Evolutionary conservation across 305 asterid species (phyloP).

Genomic region (Fraxinus baroniana): DNA sequence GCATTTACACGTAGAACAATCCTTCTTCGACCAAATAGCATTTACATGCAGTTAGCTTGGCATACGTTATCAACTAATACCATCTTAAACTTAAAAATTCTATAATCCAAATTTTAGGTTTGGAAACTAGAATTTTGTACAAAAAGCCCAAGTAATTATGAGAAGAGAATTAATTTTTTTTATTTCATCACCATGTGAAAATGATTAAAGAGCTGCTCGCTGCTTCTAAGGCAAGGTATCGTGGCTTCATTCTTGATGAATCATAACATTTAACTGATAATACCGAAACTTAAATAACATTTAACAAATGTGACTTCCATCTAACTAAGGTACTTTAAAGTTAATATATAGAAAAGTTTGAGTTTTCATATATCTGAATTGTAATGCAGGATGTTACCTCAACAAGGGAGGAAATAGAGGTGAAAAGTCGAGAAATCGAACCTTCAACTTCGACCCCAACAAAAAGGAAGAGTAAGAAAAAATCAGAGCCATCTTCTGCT

Average conservation of each 20-base stretch:
- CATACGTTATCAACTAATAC: not conserved
- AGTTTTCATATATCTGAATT: constrained; percentile 9
- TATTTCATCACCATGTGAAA: not conserved
- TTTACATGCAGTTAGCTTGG: not conserved
- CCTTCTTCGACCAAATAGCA: not conserved
- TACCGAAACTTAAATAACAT: not conserved
- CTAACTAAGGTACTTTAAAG: not conserved
- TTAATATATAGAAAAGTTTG: not conserved
- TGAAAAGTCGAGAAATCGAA: constrained; percentile 63
- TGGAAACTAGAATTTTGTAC: not conserved
- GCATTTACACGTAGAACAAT: not conserved
- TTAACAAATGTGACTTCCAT: not conserved
- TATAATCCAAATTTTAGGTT: not conserved
- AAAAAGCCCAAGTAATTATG: not conserved
- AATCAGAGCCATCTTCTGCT: constrained; percentile 48
- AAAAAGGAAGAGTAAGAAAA: constrained; percentile 77
- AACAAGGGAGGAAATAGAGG: constrained; percentile 46
- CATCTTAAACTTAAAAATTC: not conserved
- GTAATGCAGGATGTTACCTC: constrained; percentile 47
- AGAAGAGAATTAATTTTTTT: not conserved
- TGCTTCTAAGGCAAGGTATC: not conserved
- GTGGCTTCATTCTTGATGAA: not conserved
- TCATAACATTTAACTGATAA: not conserved
- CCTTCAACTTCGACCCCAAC: constrained; percentile 41
- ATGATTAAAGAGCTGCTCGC: not conserved